Evolutionary conservation across 1,139 yeast genomes (phyloP).

Genomic region (Pichia sp.): DNA sequence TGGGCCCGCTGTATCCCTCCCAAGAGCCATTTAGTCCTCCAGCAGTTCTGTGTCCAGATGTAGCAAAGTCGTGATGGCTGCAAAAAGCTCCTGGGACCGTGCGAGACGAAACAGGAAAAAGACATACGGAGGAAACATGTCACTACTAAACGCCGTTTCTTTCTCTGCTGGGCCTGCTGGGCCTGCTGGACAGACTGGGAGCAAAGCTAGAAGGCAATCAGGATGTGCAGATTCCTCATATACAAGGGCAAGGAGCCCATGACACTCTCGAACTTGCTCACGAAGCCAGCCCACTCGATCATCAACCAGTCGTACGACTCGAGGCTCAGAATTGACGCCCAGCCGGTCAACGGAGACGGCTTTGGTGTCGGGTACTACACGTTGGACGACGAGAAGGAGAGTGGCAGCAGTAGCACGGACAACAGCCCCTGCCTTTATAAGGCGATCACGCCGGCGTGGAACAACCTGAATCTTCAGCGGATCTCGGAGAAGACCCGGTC

Average conservation of each 20-base stretch:
- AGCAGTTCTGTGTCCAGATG: too few relatives aligned
- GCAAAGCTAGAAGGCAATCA: too few relatives aligned
- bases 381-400: slow-evolving; percentile 37
- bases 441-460: slow-evolving; percentile 98
- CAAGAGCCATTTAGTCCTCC: too few relatives aligned
- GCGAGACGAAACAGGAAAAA: not conserved
- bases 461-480: slow-evolving; percentile 81
- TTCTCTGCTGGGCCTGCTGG: too few relatives aligned
- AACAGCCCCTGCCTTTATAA: slow-evolving; percentile 79
- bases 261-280: slow-evolving; percentile 76
- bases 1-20: not conserved
- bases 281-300: slow-evolving; percentile 94
- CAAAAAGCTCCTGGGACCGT: not conserved
- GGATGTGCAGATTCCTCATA: slow-evolving; percentile 57
- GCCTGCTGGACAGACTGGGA: too few relatives aligned
- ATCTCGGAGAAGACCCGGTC: slow-evolving; percentile 85
- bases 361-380: slow-evolving; percentile 95
- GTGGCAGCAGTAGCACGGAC: slow-evolving; percentile 1
- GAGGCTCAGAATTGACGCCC: slow-evolving; percentile 76
- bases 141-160: not conserved
- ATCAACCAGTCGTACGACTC: slow-evolving; percentile 95
- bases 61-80: not conserved
- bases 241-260: slow-evolving; percentile 75
- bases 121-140: not conserved
- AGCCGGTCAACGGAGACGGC: slow-evolving; percentile 97